A percentile compares a stretch with the other conserved stretches of the same genome.
phyloP scores from a whole-genome alignment of 106 monocot species.

The Phalaenopsis equestris region DNA sequence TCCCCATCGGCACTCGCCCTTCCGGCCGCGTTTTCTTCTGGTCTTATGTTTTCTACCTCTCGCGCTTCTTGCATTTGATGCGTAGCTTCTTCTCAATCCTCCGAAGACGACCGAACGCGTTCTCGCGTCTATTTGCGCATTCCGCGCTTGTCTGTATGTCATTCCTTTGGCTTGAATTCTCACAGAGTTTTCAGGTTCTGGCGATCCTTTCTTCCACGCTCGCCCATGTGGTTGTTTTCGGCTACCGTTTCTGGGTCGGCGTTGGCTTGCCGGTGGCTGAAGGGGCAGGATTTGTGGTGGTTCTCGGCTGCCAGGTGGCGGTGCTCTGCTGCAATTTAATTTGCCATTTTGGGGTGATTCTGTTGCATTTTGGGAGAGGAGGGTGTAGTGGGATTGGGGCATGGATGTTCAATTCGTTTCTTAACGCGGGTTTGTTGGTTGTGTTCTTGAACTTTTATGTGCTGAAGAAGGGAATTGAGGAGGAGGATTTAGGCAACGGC shows the following conservation, averaged over 20 bases:
- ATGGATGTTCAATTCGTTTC: conserved; percentile 80
- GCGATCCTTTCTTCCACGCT: conserved; percentile 69
- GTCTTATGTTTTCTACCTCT: conserved; percentile 87
- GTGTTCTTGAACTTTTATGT: conserved; percentile 41
- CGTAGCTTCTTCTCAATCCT: conserved; percentile 71
- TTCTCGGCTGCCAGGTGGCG: conserved; percentile 54
- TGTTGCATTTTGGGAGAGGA: conserved; percentile 62
- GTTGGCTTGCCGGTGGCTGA: conserved; percentile 50
- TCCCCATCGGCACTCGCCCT: conserved; percentile 83
- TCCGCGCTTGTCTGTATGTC: conserved; percentile 58
- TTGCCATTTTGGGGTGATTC: conserved; percentile 62
- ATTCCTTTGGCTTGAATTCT: conserved; percentile 98
- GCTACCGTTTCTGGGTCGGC: conserved; percentile 82
- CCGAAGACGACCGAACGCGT: conserved; percentile 25
- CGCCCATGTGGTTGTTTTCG: conserved; percentile 60
- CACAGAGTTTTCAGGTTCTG: conserved; percentile 85
- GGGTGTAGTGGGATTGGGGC: conserved; percentile 92
- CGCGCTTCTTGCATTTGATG: conserved; percentile 67
- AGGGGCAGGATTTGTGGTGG: conserved; percentile 23
- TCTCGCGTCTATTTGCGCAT: conserved; percentile 38
- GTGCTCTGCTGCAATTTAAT: conserved; percentile 54
- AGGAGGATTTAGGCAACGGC: conserved; percentile 14
- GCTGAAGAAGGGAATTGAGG: conserved; percentile 10
- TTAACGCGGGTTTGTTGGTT: conserved; percentile 53
- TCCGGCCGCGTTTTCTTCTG: conserved; percentile 95